phyloP scores from a whole-genome alignment of 139 green algal species.

The Chlamydomonas eustigma region DNA sequence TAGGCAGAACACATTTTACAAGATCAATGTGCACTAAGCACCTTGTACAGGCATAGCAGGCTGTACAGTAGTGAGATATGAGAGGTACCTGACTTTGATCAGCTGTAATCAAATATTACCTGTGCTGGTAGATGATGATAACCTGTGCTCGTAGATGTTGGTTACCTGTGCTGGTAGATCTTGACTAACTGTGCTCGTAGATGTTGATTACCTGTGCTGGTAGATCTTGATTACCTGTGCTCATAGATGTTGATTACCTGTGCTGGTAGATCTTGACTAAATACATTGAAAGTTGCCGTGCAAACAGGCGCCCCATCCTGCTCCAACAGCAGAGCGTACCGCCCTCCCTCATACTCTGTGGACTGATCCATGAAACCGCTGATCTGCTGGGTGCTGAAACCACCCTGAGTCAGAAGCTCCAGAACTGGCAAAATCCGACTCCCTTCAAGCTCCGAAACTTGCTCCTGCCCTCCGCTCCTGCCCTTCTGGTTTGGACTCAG shows the following conservation, averaged over 20 bases:
- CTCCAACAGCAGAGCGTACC: not conserved
- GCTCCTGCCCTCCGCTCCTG: not conserved
- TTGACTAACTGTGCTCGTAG: no score
- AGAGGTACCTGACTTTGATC: no score
- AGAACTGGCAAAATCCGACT: not conserved
- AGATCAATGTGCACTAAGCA: no score
- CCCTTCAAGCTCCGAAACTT: not conserved
- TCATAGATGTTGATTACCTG: not conserved
- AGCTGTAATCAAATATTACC: no score
- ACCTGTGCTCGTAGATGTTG: no score
- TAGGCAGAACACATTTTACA: no score
- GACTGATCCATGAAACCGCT: not conserved
- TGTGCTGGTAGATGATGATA: no score
- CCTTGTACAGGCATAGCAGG: no score
- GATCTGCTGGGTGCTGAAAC: not conserved
- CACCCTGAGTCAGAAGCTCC: not conserved
- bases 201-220: constrained; percentile 6
- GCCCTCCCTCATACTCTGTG: not conserved
- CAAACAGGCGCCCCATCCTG: not conserved
- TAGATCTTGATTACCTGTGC: not conserved
- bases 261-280: not conserved
- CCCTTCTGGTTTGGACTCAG: not conserved
- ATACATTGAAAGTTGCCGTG: constrained; percentile 3
- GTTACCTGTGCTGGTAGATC: no score
- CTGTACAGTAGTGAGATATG: no score